Evolutionary conservation across 2,329 filamentous ascomycete genomes (phyloP), one percentile per base, ranked within the genome.

Genomic region (Xylaria sp.): DNA sequence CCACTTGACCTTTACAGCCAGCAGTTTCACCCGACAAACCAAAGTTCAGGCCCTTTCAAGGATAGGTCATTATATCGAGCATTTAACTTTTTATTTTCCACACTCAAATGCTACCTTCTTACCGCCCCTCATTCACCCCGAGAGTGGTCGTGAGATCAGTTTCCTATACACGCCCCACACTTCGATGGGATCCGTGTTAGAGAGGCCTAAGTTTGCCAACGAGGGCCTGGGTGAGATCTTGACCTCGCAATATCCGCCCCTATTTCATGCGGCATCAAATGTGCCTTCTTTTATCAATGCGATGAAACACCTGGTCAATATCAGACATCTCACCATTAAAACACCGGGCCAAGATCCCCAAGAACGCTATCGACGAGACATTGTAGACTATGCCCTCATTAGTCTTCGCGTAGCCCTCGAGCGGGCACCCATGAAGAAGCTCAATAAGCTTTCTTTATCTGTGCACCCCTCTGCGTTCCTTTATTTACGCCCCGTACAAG

Each of bases 261-360:
- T 97, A 2, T 97, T 97, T 82, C 94, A 97, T 77, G 92, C 94
- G 7, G 92, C 94, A 8, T 95, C 93, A 69, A 96, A 97, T 77
- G 91, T 97, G 7, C 88, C 92, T 5, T 92, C 92, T 48, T 97
- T 97, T 82, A 90, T 95, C 74, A 86, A 89, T 71, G 92, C 92
- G 58, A 85, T 97, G 77, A 87, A 86, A 43, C 83, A 90, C 71
- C 80, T 97, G 75, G 83, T 88, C 67, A 91, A 91, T 74, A 83
- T 97, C 75, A 85, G 88, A 55, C 92, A 95, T 78, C 84, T 97
- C 68, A 91, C 88, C 58, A 87, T 97, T 77, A 90, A 89, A 69
- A 96, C 93, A 74, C 92, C 92, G 5, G 91, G 89, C 46, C 91
- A 94, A 79, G 84, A 90, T 68, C 83, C 89, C 18, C 83, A 86